phyloP scores from a whole-genome alignment of 148 eudicot genomes.

The Vaccinium myrtillus region DNA sequence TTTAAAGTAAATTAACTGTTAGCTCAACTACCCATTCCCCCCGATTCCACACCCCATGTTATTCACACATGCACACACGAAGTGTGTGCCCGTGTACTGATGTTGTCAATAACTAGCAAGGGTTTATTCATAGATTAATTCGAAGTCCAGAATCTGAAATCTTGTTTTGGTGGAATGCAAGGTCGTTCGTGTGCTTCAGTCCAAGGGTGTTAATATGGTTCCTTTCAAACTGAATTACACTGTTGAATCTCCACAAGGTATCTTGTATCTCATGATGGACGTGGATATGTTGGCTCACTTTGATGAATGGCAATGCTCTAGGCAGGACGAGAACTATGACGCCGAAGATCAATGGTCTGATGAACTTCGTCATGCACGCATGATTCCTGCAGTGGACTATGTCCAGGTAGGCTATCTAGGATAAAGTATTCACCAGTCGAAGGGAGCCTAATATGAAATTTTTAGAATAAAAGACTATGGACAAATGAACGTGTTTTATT shows the following conservation, averaged over 20 bases:
- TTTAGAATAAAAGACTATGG: no score
- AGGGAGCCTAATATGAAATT: neutral
- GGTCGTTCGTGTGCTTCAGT: conserved; percentile 70
- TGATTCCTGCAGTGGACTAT: conserved; percentile 84
- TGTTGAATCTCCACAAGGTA: conserved; percentile 78
- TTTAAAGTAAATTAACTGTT: no score
- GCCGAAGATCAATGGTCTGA: conserved; percentile 96
- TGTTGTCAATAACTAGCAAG: neutral
- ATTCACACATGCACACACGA: no score
- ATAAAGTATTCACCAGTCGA: neutral
- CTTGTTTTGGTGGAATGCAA: conserved; percentile 21
- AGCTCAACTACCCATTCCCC: no score
- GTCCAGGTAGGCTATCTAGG: conserved; percentile 43
- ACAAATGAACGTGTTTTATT: no score
- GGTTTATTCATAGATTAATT: neutral
- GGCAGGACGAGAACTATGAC: conserved; percentile 63
- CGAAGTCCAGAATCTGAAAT: neutral
- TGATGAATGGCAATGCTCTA: conserved; percentile 86
- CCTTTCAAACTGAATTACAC: conserved; percentile 85
- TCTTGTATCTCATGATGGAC: conserved; percentile 84
- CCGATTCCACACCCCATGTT: no score
- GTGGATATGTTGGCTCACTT: conserved; percentile 92
- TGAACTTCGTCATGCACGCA: conserved; percentile 84
- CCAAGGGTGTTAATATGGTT: conserved; percentile 82
- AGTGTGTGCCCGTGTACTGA: no score